Evolutionary conservation across 2,329 filamentous ascomycete genomes (phyloP).

Genomic region (Venturia nashicola): DNA sequence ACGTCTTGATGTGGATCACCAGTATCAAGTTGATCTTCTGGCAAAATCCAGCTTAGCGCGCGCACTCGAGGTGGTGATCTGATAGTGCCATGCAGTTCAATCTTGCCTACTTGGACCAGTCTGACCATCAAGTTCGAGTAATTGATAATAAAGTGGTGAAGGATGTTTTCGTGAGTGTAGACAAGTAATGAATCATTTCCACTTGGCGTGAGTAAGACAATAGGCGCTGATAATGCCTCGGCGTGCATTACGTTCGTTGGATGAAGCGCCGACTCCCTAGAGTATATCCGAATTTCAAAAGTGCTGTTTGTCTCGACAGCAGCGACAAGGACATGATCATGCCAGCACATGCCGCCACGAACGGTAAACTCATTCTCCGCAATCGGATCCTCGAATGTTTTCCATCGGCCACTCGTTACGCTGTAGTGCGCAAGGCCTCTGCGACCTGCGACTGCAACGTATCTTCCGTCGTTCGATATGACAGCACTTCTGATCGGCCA

Average conservation of each 20-base stretch:
- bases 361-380: conserved; percentile 87
- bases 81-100: conserved; percentile 93
- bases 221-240: conserved; percentile 68
- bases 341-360: conserved; percentile 96
- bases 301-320: conserved; percentile 77
- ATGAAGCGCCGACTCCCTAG: conserved; percentile 70
- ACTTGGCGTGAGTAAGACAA: conserved; percentile 80
- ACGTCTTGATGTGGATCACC: conserved; percentile 96
- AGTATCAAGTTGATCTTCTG: conserved; percentile 75
- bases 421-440: conserved; percentile 93
- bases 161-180: conserved; percentile 91
- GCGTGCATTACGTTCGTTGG: conserved; percentile 60
- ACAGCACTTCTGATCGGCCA: conserved; percentile 86
- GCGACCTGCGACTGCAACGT: conserved; percentile 89
- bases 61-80: conserved; percentile 84
- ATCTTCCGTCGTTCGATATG: conserved; percentile 83
- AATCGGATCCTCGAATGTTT: conserved; percentile 71
- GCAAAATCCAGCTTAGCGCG: conserved; percentile 89
- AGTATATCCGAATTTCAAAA: conserved; percentile 86
- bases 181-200: conserved; percentile 91
- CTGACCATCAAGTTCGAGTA: conserved; percentile 59
- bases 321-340: conserved; percentile 86
- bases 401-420: conserved; percentile 87
- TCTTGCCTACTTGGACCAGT: conserved; percentile 90
- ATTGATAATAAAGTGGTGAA: conserved; percentile 87